These are phyloP conservation scores for Fistulifera solaris DNA, from an alignment of 108 stramenopile genomes.

Conservation along the genomic window DNA sequence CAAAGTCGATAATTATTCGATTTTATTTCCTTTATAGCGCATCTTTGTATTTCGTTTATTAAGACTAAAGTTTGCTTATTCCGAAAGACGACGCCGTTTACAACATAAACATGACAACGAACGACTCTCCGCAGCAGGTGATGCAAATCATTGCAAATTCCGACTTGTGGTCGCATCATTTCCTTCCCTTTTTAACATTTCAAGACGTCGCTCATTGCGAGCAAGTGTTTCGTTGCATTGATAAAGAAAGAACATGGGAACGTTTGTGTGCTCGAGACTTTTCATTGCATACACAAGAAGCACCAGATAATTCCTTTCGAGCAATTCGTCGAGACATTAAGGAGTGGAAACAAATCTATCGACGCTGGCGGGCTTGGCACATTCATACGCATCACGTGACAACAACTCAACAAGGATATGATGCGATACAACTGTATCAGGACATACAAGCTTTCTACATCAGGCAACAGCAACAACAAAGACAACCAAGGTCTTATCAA, in stretches of 20 bases:
- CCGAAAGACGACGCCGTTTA: too few relatives aligned
- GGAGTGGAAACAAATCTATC: conserved; percentile 4
- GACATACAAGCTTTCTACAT: not conserved
- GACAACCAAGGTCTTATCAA: not conserved
- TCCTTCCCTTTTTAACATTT: conserved; percentile 7
- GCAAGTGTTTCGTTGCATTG: conserved; percentile 3
- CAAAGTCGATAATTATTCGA: too few relatives aligned
- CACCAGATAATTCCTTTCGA: not conserved
- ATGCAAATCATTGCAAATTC: too few relatives aligned
- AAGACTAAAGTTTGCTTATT: too few relatives aligned
- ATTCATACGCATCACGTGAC: conserved; percentile 1
- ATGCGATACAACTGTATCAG: conserved; percentile 6
- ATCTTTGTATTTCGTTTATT: too few relatives aligned
- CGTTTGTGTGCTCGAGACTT: conserved; percentile 10
- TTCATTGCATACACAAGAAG: too few relatives aligned
- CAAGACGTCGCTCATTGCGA: conserved; percentile 5
- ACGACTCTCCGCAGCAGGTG: too few relatives aligned
- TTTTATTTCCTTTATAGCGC: too few relatives aligned
- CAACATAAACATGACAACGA: too few relatives aligned
- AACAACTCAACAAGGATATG: conserved; percentile 4
- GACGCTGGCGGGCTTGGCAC: conserved; percentile 1
- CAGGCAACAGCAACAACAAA: too few relatives aligned
- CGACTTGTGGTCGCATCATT: conserved; percentile 6
- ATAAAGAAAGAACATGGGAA: conserved; percentile 9
- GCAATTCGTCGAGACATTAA: not conserved